These are phyloP conservation scores for Pichia cabralensis DNA, from an alignment of 805 yeast genomes.

Conservation along the genomic window DNA sequence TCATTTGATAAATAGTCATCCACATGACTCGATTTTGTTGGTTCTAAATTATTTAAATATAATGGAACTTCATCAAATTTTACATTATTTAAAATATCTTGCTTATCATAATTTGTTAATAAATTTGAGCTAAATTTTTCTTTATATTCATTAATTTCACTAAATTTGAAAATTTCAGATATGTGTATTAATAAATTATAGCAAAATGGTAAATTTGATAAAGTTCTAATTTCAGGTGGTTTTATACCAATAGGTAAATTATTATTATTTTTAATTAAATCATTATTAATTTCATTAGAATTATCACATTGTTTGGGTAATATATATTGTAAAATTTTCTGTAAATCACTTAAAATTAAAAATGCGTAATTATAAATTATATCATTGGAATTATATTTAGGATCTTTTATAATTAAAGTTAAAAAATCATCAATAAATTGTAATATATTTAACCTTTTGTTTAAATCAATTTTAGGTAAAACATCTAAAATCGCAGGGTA, in stretches of 20 bases:
- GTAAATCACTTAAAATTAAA: conserved; percentile 25
- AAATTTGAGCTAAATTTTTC: conserved; percentile 23
- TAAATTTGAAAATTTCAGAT: conserved; percentile 15
- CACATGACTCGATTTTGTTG: conserved; percentile 11
- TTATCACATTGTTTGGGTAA: conserved; percentile 23
- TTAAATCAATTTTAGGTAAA: conserved; percentile 42
- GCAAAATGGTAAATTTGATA: conserved; percentile 23
- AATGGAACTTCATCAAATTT: conserved; percentile 25
- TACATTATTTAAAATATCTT: conserved; percentile 18
- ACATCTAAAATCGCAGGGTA: conserved; percentile 58
- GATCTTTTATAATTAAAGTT: conserved; percentile 17
- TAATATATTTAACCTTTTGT: conserved; percentile 54
- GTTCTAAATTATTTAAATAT: conserved; percentile 3
- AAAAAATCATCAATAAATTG: conserved; percentile 61
- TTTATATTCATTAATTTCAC: conserved; percentile 16
- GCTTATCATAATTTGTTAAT: conserved; percentile 29
- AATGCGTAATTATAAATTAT: conserved; percentile 9
- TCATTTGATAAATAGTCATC: conserved; percentile 7
- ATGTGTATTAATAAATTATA: conserved; percentile 19
- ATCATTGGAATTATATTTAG: conserved; percentile 6
- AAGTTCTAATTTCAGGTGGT: conserved; percentile 13
- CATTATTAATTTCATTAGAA: background rate
- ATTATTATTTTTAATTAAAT: background rate
- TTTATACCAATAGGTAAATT: background rate
- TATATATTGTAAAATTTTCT: conserved; percentile 25